Evolutionary conservation across 805 yeast species (phyloP), one percentile per base, ranked within the genome.

Genomic region (Blastobotrys terrestris): DNA sequence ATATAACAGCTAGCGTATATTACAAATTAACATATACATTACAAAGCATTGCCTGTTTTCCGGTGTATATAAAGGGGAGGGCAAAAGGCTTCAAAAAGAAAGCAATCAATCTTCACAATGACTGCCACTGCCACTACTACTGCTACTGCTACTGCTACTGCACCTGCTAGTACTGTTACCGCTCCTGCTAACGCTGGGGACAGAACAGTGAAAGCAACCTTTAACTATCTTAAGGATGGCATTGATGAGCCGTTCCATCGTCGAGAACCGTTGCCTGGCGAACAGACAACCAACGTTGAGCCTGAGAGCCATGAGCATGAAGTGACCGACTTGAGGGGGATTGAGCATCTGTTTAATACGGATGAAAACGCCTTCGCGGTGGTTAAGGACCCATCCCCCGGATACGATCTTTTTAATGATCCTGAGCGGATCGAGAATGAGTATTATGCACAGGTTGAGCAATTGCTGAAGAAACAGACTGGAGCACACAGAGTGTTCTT

Each of bases 361-460:
- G 54, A 51, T 47, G 35, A 31, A 11, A 48, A 40, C 20, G 54
- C 53, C 5, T 51, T 51, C 41, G 39, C 49, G 15, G 31, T 51
- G 26, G 49, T 51, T 14, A 45, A 46, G 14, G 46, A 51, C 15
- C 7, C 46, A 22, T 39, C 19, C 21, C 54, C 54, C 3, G 51
- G 40, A 13, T 51, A 51, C 39, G 52, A 22, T 3, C 22, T 51
- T n/a, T 60, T 58, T 52, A 21, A 48, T 15, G 53, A 59, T 44
- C 60, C 54, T 31, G 58, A 49, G 35, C 46, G 51, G 3, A 58
- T 60, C 35, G 52, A 50, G 53, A 18, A 22, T 7, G 56, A 55
- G 26, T 60, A 60, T 52, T 60, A 60, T 43, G 61, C 62, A 8
- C 53, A 46, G 15, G 58, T 58, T 11, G 50, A 54, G 26, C 43